Conservation (phyloP, 164 flowering plant species). For the Chimonanthus praecox region DNA sequence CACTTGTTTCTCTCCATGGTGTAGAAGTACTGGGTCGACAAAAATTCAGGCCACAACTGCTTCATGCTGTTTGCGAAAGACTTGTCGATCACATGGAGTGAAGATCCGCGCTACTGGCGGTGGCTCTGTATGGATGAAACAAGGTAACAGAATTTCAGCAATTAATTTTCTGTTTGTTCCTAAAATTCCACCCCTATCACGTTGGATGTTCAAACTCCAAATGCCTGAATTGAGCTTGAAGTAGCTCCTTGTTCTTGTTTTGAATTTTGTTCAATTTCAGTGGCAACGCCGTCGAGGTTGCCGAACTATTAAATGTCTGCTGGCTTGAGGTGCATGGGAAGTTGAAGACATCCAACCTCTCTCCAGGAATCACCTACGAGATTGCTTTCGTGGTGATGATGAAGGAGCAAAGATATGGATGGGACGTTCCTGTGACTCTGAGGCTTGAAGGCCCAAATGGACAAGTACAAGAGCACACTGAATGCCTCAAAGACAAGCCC, state of each 20-base stretch:
- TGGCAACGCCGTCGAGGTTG: slow-evolving; percentile 36
- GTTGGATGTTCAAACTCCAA: background rate
- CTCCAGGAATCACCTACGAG: slow-evolving; percentile 43
- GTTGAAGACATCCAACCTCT: slow-evolving; percentile 36
- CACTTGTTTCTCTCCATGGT: background rate
- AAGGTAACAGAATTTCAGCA: background rate
- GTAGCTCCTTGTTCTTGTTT: background rate
- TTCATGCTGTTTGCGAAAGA: slow-evolving; percentile 55
- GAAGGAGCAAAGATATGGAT: slow-evolving; percentile 48
- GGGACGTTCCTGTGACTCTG: slow-evolving; percentile 63
- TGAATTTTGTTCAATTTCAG: slow-evolving; percentile 18
- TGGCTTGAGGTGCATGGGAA: slow-evolving; percentile 75
- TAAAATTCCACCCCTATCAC: background rate
- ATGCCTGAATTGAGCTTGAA: background rate
- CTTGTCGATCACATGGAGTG: slow-evolving; percentile 64
- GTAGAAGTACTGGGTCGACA: slow-evolving; percentile 31
- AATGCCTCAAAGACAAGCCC: slow-evolving; percentile 24
- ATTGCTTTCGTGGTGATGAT: slow-evolving; percentile 50
- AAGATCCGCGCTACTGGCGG: slow-evolving; percentile 45
- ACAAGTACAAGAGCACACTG: slow-evolving; percentile 29
- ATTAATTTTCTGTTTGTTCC: background rate
- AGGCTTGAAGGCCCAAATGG: slow-evolving; percentile 47
- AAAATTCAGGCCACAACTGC: slow-evolving; percentile 43
- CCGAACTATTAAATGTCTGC: slow-evolving; percentile 54
- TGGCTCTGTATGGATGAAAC: slow-evolving; percentile 36